Percentiles rank a stretch among this genome's conserved stretches.
Evolutionary conservation across 75 land plant genomes (phyloP).

Genomic region (Selaginella moellendorffii): DNA sequence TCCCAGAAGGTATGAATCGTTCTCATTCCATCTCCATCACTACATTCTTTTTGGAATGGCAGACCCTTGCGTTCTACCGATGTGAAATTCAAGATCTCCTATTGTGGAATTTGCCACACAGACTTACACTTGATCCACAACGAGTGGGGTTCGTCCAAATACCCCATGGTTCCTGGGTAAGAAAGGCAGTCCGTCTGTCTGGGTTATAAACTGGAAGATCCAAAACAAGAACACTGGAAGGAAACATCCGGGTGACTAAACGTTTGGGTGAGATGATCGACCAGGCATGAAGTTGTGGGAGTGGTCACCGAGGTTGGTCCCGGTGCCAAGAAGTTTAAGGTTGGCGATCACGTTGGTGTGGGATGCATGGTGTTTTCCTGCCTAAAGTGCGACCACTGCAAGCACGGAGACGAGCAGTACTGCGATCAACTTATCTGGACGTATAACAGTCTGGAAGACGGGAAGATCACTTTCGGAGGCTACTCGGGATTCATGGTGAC

Average conservation of each 20-base stretch:
- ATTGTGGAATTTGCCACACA: constrained; percentile 67
- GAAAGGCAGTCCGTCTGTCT: neutral
- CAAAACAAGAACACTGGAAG: too few species aligned
- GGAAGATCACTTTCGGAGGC: constrained; percentile 56
- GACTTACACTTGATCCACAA: constrained; percentile 46
- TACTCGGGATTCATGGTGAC: constrained; percentile 40
- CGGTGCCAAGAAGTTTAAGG: constrained; percentile 35
- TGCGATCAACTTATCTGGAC: constrained; percentile 32
- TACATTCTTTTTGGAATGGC: constrained; percentile 1
- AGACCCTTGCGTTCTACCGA: constrained; percentile 39
- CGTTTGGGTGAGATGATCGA: neutral
- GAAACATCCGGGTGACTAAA: too few species aligned
- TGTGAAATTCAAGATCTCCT: constrained; percentile 36
- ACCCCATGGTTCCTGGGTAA: constrained; percentile 68
- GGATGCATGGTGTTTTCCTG: constrained; percentile 51
- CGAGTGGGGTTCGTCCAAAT: constrained; percentile 35
- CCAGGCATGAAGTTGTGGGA: constrained; percentile 66
- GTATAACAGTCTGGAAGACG: constrained; percentile 42
- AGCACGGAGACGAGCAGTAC: constrained; percentile 38
- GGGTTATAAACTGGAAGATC: neutral
- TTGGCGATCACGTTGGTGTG: constrained; percentile 55
- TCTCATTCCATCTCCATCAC: neutral
- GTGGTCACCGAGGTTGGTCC: constrained; percentile 44
- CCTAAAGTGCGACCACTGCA: constrained; percentile 39
- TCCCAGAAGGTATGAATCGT: constrained; percentile 14